Percentiles rank a stretch among this genome's conserved stretches.
Evolutionary conservation across 495 filamentous ascomycete species (phyloP).

Genomic region (Tuber magnatum): DNA sequence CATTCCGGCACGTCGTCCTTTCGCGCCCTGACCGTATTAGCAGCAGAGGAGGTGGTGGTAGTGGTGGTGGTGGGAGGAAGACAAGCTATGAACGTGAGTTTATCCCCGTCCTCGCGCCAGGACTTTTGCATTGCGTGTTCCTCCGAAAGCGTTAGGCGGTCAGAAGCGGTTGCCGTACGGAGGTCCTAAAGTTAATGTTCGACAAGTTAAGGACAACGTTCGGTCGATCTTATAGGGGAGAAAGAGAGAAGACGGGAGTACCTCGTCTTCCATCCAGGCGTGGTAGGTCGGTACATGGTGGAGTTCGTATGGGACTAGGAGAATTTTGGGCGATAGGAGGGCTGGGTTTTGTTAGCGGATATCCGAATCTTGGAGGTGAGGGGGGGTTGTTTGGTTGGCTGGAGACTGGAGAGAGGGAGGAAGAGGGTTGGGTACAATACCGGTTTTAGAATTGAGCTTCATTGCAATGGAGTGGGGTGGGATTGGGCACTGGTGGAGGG

Average conservation of each 20-base stretch:
- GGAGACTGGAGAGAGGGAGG: neutral
- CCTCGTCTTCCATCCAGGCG: slow-evolving; percentile 83
- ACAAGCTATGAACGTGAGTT: slow-evolving; percentile 67
- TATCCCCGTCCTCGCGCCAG: slow-evolving; percentile 71
- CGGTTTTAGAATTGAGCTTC: slow-evolving; percentile 46
- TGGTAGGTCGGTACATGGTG: slow-evolving; percentile 79
- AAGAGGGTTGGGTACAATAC: slow-evolving; percentile 35
- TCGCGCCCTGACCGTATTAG: neutral
- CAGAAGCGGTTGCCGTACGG: slow-evolving; percentile 74
- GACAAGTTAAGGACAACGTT: neutral
- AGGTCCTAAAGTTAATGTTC: slow-evolving; percentile 57
- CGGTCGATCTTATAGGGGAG: neutral
- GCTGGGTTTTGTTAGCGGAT: slow-evolving; percentile 46
- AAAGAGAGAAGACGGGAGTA: slow-evolving; percentile 40
- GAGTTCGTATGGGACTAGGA: slow-evolving; percentile 75
- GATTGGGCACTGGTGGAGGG: neutral
- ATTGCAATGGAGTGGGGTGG: slow-evolving; percentile 19
- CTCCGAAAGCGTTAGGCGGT: slow-evolving; percentile 65
- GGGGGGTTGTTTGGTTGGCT: slow-evolving; percentile 1
- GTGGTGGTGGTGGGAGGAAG: slow-evolving; percentile 34
- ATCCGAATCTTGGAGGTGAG: neutral
- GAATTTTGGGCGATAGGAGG: slow-evolving; percentile 55
- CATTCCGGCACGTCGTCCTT: slow-evolving; percentile 48
- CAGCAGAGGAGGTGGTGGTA: neutral
- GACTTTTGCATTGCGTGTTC: slow-evolving; percentile 78